These are phyloP conservation scores for Mycena citricolor DNA, from an alignment of 1,284 basidiomycete genomes.

Conservation along the genomic window DNA sequence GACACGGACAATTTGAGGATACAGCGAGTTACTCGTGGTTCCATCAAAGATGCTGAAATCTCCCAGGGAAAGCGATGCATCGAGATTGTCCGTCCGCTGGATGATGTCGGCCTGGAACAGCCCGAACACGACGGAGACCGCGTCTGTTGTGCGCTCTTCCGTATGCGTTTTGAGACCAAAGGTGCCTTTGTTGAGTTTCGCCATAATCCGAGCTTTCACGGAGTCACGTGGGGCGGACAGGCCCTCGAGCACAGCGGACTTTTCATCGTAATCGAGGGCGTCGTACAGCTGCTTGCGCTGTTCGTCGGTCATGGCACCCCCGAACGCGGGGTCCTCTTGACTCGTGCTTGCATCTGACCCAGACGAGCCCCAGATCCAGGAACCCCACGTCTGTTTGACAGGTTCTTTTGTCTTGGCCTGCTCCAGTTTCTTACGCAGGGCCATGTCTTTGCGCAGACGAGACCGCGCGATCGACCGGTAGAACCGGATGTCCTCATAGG, in stretches of 20 bases:
- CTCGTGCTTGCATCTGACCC: conserved; percentile 27
- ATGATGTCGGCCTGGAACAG: conserved; percentile 83
- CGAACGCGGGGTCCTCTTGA: conserved; percentile 53
- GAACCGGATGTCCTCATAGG: conserved; percentile 96
- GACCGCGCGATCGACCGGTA: conserved; percentile 96
- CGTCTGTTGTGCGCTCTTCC: conserved; percentile 56
- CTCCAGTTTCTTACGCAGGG: conserved; percentile 66
- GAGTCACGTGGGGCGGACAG: conserved; percentile 80
- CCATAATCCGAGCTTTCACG: conserved; percentile 75
- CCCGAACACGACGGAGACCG: conserved; percentile 90
- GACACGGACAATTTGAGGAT: conserved; percentile 93
- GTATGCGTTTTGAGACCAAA: conserved; percentile 79
- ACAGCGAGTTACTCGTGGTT: conserved; percentile 79
- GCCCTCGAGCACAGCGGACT: conserved; percentile 66
- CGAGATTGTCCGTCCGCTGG: conserved; percentile 83
- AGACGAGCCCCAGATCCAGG: conserved; percentile 84
- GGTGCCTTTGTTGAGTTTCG: conserved; percentile 84
- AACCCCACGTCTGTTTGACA: conserved; percentile 65
- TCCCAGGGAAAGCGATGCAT: conserved; percentile 83
- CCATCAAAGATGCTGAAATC: conserved; percentile 92
- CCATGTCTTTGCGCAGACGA: conserved; percentile 83
- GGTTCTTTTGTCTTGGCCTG: conserved; percentile 59
- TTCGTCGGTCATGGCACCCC: conserved; percentile 83
- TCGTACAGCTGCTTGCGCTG: conserved; percentile 94
- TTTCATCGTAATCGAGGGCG: conserved; percentile 93